phyloP scores from a whole-genome alignment of 2,329 filamentous ascomycete genomes.

The Penicillium sp. region DNA sequence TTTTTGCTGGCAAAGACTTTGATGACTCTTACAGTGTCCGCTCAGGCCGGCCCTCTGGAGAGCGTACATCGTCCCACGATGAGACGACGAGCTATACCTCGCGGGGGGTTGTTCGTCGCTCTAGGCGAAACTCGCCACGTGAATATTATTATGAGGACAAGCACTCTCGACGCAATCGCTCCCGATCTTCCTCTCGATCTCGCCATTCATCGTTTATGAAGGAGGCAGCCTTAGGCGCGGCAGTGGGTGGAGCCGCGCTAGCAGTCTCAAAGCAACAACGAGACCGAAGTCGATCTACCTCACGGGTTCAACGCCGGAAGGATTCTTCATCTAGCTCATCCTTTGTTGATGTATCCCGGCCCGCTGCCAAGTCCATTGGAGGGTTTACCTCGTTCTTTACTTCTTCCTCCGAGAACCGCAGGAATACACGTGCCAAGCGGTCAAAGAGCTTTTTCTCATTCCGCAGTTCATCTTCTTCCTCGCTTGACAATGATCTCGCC shows the following conservation, averaged over 20 bases:
- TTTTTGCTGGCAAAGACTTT: slow-evolving; percentile 56
- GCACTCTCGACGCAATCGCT: slow-evolving; percentile 42
- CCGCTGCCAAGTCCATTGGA: slow-evolving; percentile 49
- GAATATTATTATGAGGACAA: slow-evolving; percentile 35
- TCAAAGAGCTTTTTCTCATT: slow-evolving; percentile 57
- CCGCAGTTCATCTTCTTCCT: slow-evolving; percentile 65
- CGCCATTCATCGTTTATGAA: slow-evolving; percentile 29
- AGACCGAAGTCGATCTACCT: slow-evolving; percentile 37
- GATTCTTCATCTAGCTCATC: slow-evolving; percentile 58
- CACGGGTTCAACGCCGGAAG: slow-evolving; percentile 30
- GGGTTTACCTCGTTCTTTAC: slow-evolving; percentile 64
- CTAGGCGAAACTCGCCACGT: slow-evolving; percentile 30
- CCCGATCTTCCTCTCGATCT: slow-evolving; percentile 38
- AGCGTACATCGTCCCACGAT: slow-evolving; percentile 27
- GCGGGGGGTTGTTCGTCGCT: slow-evolving; percentile 38
- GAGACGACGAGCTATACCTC: slow-evolving; percentile 45
- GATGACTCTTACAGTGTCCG: slow-evolving; percentile 61
- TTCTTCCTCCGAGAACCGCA: slow-evolving; percentile 55
- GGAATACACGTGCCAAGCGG: slow-evolving; percentile 43
- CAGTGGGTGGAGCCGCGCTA: slow-evolving; percentile 29
- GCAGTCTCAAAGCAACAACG: slow-evolving; percentile 25
- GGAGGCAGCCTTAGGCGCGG: slow-evolving; percentile 40
- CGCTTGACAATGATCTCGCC: slow-evolving; percentile 65
- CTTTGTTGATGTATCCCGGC: slow-evolving; percentile 64
- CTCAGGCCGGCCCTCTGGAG: slow-evolving; percentile 46